Evolutionary conservation across 768 basidiomycete genomes (phyloP), one percentile per base, ranked within the genome.

Genomic region (Mrakia gelida): DNA sequence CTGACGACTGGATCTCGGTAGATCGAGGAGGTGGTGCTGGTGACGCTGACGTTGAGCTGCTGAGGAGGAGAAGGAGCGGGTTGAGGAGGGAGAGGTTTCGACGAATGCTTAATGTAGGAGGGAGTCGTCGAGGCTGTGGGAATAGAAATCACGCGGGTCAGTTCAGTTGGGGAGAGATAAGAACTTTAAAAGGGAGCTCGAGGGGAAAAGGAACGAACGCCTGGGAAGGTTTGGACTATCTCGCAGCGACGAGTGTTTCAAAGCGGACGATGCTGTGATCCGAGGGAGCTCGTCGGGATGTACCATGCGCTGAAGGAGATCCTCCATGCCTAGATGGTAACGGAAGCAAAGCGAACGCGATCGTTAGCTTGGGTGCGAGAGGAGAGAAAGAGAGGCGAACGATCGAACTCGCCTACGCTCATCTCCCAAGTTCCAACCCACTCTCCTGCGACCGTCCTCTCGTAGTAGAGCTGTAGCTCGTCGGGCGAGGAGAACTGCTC

Each of bases 361-460:
- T 13, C 49, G 34, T 71, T 28, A 26, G 10, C 43, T 34, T 61
- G 21, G 21, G 73, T 23, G 7, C 54, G 73, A 75, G 11, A 32
- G 38, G 32, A 3, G 43, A 43, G 16, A 23, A 54, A 23, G 41
- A 52, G 21, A 65, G 45, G 13, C 2, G 3, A 26, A 62, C 59
- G 34, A 8, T 38, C 68, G 7, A 30, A 80, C 84, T 78, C 85
- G 82, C 87, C 85, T 71, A 86, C 87, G 8, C 90, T 89, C 87
- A 92, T 90, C 65, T 87, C 86, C 90, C 92, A 92, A 45, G 86
- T 87, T 59, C 95, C 94, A 18, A 95, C 87, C 95, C 95, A 98
- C 82, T 90, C 90, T 16, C 94, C 94, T 2, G 88, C 88, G 23
- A 81, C 74, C 4, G 95, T 94, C 26, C 94, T 89, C 63, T 88